Evolutionary conservation across 1,284 basidiomycete species (phyloP), one percentile per base, ranked within the genome.

Genomic region (Lentinula novae-zelandiae): DNA sequence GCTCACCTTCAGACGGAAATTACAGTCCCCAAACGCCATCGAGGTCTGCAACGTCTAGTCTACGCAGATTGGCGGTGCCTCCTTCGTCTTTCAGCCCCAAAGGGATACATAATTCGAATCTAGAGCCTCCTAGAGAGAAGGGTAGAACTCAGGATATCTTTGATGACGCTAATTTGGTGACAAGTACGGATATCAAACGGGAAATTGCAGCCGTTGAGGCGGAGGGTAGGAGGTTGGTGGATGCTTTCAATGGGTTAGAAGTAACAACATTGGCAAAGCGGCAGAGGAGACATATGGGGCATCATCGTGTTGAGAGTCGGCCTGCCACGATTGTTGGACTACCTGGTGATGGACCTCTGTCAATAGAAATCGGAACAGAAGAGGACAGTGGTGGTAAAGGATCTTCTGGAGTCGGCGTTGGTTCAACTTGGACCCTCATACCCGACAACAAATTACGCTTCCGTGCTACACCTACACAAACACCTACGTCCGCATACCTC

Each of bases 181-280:
- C 86, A 9, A 78, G 83, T 56, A 76, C 80, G 62, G 81, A 87
- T 55, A 84, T 92, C 61, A 82, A 80, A 50, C 75, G 80, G 54
- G 87, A 90, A 66, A 87, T 92, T 58, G 75, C 80, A 62, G 72
- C 77, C 5, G 81, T 90, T 50, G 89, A 90, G 70, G 82, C 83
- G 36, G 89, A 91, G 69, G 83, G 82, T 13, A 78, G 78, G 63
- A 77, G 86, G 57, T 70, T 91, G 48, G 79, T 90, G 70, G 88
- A 90, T 68, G 87, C 88, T 4, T 90, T 91, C 70, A 87, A 85
- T 66, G 89, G 87, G 13, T 75, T 91, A 46, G 89, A 91, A 70
- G 75, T 90, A 58, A 87, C 81, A 48, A 80, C 85, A 13, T 71
- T 89, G 57, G 85, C 86, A 4, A 79, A 83, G 65, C 70, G 75